These are phyloP conservation scores for Paragyromitra xinjiangensis DNA, from an alignment of 495 filamentous ascomycete genomes.

Conservation along the genomic window DNA sequence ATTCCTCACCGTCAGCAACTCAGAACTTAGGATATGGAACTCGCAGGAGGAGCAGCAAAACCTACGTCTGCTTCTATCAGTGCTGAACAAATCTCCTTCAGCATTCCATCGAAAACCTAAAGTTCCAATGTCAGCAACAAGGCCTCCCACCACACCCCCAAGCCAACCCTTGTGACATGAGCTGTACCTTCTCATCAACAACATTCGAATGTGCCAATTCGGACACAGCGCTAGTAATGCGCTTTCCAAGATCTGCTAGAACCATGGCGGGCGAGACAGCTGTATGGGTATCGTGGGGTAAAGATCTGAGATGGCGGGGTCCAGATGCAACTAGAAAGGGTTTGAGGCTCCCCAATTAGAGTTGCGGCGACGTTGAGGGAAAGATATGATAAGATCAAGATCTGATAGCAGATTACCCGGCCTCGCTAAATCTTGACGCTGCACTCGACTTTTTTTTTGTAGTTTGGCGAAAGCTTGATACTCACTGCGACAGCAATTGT, in stretches of 20 bases:
- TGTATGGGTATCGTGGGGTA: slow-evolving; percentile 37
- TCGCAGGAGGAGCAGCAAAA: neutral
- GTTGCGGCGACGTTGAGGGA: slow-evolving; percentile 46
- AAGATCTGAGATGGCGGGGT: slow-evolving; percentile 39
- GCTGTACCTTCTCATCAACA: slow-evolving; percentile 89
- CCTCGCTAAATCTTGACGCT: slow-evolving; percentile 19
- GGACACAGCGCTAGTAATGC: slow-evolving; percentile 94
- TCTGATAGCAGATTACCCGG: slow-evolving; percentile 29
- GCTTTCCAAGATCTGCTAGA: slow-evolving; percentile 96
- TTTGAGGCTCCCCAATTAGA: slow-evolving; percentile 42
- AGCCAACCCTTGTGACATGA: slow-evolving; percentile 30
- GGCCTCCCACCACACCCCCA: neutral
- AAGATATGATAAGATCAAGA: slow-evolving; percentile 30
- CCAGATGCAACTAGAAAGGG: slow-evolving; percentile 18
- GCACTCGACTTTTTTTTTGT: slow-evolving; percentile 11
- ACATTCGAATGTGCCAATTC: slow-evolving; percentile 91
- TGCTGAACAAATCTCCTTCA: slow-evolving; percentile 94
- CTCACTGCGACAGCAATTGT: neutral
- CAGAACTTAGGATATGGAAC: neutral
- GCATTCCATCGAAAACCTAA: slow-evolving; percentile 95
- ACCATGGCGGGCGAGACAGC: slow-evolving; percentile 71
- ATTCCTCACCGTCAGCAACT: slow-evolving; percentile 14
- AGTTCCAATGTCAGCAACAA: slow-evolving; percentile 27
- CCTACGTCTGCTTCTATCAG: slow-evolving; percentile 85
- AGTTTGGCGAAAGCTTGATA: slow-evolving; percentile 1